Conservation (phyloP, 768 basidiomycete genomes). For the Suillus occidentalis region DNA sequence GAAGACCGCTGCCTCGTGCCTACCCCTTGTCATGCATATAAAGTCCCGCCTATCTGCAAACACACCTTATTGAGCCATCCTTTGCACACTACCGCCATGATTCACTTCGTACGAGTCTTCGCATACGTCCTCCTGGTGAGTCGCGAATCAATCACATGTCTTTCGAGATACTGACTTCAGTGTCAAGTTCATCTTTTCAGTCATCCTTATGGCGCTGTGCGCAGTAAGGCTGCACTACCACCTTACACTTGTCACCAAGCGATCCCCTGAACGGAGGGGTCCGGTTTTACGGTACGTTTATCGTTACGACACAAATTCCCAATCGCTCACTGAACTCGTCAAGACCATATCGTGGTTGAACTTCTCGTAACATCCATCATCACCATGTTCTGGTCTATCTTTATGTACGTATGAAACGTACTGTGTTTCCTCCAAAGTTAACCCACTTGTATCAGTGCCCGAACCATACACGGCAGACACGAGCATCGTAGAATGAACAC, state of each 20-base stretch:
- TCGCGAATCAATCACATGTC: background rate
- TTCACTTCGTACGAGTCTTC: slow-evolving; percentile 37
- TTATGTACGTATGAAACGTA: slow-evolving; percentile 47
- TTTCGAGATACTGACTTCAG: slow-evolving; percentile 6
- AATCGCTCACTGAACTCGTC: slow-evolving; percentile 8
- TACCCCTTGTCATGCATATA: slow-evolving; percentile 21
- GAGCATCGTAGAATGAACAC: slow-evolving; percentile 59
- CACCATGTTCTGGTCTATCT: slow-evolving; percentile 62
- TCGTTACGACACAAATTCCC: background rate
- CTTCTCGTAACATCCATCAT: slow-evolving; percentile 62
- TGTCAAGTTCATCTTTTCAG: slow-evolving; percentile 46
- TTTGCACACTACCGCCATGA: slow-evolving; percentile 22
- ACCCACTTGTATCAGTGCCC: slow-evolving; percentile 40
- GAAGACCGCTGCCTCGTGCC: slow-evolving; percentile 29
- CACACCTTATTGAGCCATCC: slow-evolving; percentile 3
- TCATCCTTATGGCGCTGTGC: slow-evolving; percentile 43
- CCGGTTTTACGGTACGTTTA: slow-evolving; percentile 56
- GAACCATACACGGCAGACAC: slow-evolving; percentile 58
- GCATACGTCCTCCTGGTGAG: slow-evolving; percentile 46
- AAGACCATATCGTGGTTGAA: slow-evolving; percentile 73
- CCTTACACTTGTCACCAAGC: slow-evolving; percentile 47
- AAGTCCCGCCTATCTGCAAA: slow-evolving; percentile 22
- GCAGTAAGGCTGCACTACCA: slow-evolving; percentile 67
- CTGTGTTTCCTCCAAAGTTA: background rate
- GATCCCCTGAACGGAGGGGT: slow-evolving; percentile 59